A percentile compares a stretch with the other conserved stretches of the same genome.
phyloP scores from a whole-genome alignment of 2,329 filamentous ascomycete genomes.

The Coniochaeta sp. region DNA sequence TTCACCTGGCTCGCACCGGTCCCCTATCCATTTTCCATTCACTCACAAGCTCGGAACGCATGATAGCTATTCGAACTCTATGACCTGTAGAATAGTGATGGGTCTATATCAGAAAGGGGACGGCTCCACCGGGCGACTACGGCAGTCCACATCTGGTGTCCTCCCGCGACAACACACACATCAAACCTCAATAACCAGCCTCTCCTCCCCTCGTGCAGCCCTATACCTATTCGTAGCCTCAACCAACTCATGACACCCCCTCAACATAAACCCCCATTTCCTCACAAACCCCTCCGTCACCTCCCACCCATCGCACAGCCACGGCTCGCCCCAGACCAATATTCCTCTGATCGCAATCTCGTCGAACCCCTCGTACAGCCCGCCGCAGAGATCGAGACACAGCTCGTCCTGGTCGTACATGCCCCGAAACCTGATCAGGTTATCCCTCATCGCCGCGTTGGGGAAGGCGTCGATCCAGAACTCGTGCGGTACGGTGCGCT shows the following conservation, averaged over 20 bases:
- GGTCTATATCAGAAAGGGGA: too few relatives aligned
- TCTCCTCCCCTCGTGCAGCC: background rate
- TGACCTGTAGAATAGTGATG: too few relatives aligned
- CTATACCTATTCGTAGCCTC: slow-evolving; percentile 30
- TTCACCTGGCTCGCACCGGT: too few relatives aligned
- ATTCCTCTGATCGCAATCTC: slow-evolving; percentile 31
- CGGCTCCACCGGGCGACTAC: too few relatives aligned
- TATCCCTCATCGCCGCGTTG: slow-evolving; percentile 27
- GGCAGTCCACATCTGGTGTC: too few relatives aligned
- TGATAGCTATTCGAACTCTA: too few relatives aligned
- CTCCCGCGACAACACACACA: too few relatives aligned
- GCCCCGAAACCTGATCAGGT: slow-evolving; percentile 26
- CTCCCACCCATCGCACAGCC: slow-evolving; percentile 31
- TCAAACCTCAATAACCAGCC: background rate
- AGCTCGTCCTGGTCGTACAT: slow-evolving; percentile 35
- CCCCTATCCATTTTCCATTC: too few relatives aligned
- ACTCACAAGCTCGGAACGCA: too few relatives aligned
- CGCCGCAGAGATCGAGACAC: slow-evolving; percentile 33
- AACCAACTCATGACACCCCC: slow-evolving; percentile 16
- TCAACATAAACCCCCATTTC: slow-evolving; percentile 27
- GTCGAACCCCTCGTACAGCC: slow-evolving; percentile 34
- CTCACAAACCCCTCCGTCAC: slow-evolving; percentile 31
- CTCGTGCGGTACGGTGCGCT: slow-evolving; percentile 28
- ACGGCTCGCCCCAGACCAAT: slow-evolving; percentile 34
- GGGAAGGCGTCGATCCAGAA: slow-evolving; percentile 36